Evolutionary conservation across 495 filamentous ascomycete genomes (phyloP).

Genomic region (Penicillium mononematosum): DNA sequence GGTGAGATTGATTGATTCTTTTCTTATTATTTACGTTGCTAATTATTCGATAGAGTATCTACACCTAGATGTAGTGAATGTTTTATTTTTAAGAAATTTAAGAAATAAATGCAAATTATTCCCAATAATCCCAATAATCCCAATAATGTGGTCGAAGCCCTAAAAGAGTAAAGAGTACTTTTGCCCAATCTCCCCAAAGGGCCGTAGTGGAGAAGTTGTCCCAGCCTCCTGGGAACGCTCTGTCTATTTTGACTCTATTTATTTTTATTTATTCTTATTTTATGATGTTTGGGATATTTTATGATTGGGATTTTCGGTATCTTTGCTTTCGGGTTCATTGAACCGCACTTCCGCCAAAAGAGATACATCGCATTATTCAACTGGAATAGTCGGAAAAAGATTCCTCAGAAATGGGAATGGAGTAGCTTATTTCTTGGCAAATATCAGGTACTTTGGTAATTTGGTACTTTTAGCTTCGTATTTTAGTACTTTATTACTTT

Average conservation of each 20-base stretch:
- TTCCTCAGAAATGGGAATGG: neutral
- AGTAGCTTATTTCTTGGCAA: neutral
- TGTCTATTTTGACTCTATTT: neutral
- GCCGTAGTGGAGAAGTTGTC: slow-evolving; percentile 22
- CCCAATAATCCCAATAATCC: neutral
- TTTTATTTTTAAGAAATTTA: neutral
- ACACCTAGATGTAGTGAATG: slow-evolving; percentile 29
- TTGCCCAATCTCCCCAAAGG: neutral
- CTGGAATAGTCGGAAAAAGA: neutral
- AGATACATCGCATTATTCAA: slow-evolving; percentile 1
- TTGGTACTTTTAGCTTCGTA: neutral
- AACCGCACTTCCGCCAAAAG: neutral
- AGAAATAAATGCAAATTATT: neutral
- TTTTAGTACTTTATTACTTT: no score
- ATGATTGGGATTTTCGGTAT: neutral
- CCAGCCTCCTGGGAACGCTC: slow-evolving; percentile 23
- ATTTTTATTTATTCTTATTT: neutral
- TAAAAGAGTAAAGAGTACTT: slow-evolving; percentile 4
- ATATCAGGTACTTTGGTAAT: neutral
- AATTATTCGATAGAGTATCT: slow-evolving; percentile 39
- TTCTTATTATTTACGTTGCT: neutral
- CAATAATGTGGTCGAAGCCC: neutral
- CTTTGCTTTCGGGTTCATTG: neutral
- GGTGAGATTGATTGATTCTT: slow-evolving; percentile 30
- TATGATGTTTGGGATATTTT: no score